These are phyloP conservation scores for Citeromyces hawaiiensis DNA, from an alignment of 1,139 yeast species.

Conservation along the genomic window DNA sequence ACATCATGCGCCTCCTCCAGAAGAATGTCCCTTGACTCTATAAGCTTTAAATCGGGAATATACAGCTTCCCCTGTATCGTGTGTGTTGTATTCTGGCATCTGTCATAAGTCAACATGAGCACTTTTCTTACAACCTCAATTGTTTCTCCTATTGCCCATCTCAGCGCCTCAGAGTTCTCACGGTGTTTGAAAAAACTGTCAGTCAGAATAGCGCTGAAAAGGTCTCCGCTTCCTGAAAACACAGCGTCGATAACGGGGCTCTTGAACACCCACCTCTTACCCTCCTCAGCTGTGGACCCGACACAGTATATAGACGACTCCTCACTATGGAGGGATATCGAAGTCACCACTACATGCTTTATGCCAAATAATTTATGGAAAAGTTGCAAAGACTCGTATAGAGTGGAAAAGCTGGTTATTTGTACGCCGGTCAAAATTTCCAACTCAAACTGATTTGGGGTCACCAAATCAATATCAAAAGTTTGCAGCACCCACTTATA, in stretches of 20 bases:
- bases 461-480: constrained; percentile 48
- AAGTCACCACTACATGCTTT: constrained; percentile 57
- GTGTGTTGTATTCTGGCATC: constrained; percentile 1
- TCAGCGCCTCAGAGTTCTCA: neutral
- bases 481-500: constrained; percentile 42
- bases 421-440: constrained; percentile 51
- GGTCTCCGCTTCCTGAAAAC: constrained; percentile 90
- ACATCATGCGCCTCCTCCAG: neutral
- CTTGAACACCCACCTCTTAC: constrained; percentile 6
- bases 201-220: constrained; percentile 66
- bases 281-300: neutral
- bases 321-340: constrained; percentile 21
- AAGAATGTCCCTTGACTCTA: constrained; percentile 13
- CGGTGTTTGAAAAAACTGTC: constrained; percentile 32
- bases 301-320: constrained; percentile 2
- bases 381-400: constrained; percentile 29
- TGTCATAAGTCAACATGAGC: constrained; percentile 10
- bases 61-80: constrained; percentile 8
- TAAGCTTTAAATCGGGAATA: constrained; percentile 15
- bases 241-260: constrained; percentile 47
- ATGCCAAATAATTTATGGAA: constrained; percentile 41
- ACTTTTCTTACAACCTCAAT: constrained; percentile 35
- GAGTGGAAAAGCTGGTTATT: constrained; percentile 25
- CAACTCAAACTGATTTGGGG: constrained; percentile 89
- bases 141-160: constrained; percentile 26